Percentiles rank a stretch among this genome's conserved stretches.
These are phyloP conservation scores for Rhinocladiella similis DNA, from an alignment of 2,329 filamentous ascomycete genomes.

Conservation along the genomic window DNA sequence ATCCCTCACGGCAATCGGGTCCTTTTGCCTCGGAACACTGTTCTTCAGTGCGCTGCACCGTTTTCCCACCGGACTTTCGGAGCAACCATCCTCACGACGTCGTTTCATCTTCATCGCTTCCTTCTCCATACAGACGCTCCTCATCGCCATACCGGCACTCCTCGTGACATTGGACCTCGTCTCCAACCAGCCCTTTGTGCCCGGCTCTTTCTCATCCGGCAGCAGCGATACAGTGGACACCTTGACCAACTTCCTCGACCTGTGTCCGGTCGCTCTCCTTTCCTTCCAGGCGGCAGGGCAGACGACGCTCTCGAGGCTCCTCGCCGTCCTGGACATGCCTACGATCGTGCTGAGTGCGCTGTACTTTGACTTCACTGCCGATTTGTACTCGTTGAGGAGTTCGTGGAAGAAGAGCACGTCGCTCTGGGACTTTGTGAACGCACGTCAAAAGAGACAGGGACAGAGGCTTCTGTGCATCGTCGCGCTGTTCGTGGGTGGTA, in stretches of 20 bases:
- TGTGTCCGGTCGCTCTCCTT: conserved; percentile 42
- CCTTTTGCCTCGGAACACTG: conserved; percentile 41
- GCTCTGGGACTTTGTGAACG: conserved; percentile 36
- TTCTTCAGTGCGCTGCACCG: conserved; percentile 41
- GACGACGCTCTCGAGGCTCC: conserved; percentile 43
- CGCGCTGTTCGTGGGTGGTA: conserved; percentile 40
- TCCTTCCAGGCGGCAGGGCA: conserved; percentile 44
- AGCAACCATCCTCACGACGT: conserved; percentile 34
- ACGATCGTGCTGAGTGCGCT: conserved; percentile 49
- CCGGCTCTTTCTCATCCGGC: conserved; percentile 28
- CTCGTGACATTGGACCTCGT: conserved; percentile 39
- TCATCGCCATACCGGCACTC: conserved; percentile 37
- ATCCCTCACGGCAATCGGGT: conserved; percentile 40
- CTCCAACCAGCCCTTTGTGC: conserved; percentile 29
- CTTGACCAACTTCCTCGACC: conserved; percentile 27
- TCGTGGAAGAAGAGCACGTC: conserved; percentile 39
- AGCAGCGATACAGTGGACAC: conserved; percentile 7
- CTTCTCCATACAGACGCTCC: conserved; percentile 39
- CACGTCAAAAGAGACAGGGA: conserved; percentile 21
- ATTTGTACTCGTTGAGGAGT: conserved; percentile 36
- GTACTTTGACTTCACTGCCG: conserved; percentile 47
- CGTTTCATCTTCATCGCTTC: conserved; percentile 41
- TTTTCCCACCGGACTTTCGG: conserved; percentile 33
- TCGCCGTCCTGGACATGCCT: conserved; percentile 46
- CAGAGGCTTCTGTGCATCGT: conserved; percentile 39